Base-by-base conservation (phyloP, 257 asterid genomes). In the Fraxinus americana region DNA sequence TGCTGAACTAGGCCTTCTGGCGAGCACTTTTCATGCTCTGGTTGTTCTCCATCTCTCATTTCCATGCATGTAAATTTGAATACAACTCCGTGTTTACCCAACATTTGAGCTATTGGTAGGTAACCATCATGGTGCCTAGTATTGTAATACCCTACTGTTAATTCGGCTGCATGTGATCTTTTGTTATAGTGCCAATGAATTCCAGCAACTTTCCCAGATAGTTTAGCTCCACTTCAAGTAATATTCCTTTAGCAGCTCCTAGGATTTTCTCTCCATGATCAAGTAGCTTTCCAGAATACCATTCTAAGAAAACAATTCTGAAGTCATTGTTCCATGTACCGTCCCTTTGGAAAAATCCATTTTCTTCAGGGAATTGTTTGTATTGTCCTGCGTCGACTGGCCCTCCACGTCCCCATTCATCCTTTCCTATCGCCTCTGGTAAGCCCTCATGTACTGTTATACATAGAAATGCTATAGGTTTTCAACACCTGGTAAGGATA, bases 51-150 rank as follows among this genome's bases (percentile, higher is more conserved):
- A 35, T 92, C 97, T 82, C 84, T 89, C 98, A 93, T 91, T 75
- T 94, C 99, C 97, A 94, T 91, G 73, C 98, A 94, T 50, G 99
- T 92, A 73, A 91, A 94, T 81, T 92, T 89, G 38, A 94, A 54
- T 38, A 89, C 94, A 10, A 73, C 92, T 5, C 88, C 86, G 21
- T 91, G 90, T 82, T 76, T 92, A 16, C 88, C 87, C 83, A 94
- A 73, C 97, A 92, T 91, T 81, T 81, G 73, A 74, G 98, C 97
- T 79, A 94, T 89, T 0, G 96, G 97, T 29, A 92, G 75, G 88
- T 94, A 94, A 12, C 99, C 98, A 48, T 94, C 93, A 57, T 76
- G 76, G 27, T 85, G 82, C 79, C 96, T 82, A 2, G 97, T 94
- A 70, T 91, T 94, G 86, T 92, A 92, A 87, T 92, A 92, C 29